A percentile compares a stretch with the other conserved stretches of the same genome.
Conservation (phyloP, 352 stramenopile species). For the Phytophthora litchii region DNA sequence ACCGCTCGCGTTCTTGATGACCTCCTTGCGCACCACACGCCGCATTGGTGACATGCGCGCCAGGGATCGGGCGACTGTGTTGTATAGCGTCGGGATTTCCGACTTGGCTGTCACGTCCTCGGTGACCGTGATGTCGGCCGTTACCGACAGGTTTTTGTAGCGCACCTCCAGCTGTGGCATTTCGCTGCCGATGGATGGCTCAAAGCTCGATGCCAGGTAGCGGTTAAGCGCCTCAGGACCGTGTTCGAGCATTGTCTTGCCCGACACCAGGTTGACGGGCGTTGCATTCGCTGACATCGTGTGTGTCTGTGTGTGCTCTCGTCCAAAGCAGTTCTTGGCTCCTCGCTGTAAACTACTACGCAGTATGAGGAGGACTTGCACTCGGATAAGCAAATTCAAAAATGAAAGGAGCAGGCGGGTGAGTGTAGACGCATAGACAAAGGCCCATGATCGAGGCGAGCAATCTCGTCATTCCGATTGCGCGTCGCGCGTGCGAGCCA, state of each 20-base stretch:
- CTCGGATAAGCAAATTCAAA: constrained; percentile 9
- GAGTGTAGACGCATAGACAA: constrained; percentile 1
- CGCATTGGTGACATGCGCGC: constrained; percentile 19
- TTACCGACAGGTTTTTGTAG: constrained; percentile 51
- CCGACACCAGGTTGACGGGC: constrained; percentile 17
- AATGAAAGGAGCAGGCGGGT: constrained; percentile 7
- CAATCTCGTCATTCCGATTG: not conserved
- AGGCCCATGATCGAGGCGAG: not conserved
- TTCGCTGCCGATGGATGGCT: constrained; percentile 37
- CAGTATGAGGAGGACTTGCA: constrained; percentile 11
- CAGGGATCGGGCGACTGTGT: constrained; percentile 29
- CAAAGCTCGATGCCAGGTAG: constrained; percentile 32
- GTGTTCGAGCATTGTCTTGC: constrained; percentile 17
- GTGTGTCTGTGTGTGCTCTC: constrained; percentile 2
- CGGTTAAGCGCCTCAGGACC: constrained; percentile 33
- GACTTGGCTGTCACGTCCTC: constrained; percentile 21
- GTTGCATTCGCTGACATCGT: constrained; percentile 8
- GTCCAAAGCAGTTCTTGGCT: not conserved
- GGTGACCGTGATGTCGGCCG: constrained; percentile 38
- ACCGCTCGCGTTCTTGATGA: constrained; percentile 35
- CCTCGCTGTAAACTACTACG: constrained; percentile 1
- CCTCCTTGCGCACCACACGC: constrained; percentile 26
- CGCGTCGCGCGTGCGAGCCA: constrained; percentile 13
- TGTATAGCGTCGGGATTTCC: constrained; percentile 42
- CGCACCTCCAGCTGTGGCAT: constrained; percentile 60